These are phyloP conservation scores for Erythrophleum ivorense DNA, from an alignment of 331 rosid species.

Conservation along the genomic window DNA sequence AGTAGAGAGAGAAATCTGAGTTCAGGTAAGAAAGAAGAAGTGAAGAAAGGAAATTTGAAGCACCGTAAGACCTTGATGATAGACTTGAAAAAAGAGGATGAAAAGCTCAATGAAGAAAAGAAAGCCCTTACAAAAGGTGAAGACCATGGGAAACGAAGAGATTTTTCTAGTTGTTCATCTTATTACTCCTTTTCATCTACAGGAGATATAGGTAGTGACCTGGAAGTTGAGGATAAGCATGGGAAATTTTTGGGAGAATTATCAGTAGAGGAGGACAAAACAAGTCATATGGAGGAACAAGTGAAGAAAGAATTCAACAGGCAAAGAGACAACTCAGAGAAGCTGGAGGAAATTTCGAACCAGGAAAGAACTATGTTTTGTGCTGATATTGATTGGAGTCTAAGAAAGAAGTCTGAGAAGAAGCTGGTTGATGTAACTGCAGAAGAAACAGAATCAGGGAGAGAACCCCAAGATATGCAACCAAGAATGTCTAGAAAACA, in stretches of 20 bases:
- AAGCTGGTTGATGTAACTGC: constrained; percentile 48
- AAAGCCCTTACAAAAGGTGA: constrained; percentile 48
- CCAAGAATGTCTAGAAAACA: constrained; percentile 42
- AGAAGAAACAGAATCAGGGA: constrained; percentile 50
- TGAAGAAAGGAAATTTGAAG: constrained; percentile 44
- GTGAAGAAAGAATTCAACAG: constrained; percentile 49
- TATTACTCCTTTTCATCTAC: constrained; percentile 75
- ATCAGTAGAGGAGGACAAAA: constrained; percentile 49
- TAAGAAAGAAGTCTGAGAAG: constrained; percentile 77
- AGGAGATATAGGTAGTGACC: constrained; percentile 65
- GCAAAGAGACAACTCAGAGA: constrained; percentile 38
- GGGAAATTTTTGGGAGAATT: constrained; percentile 53
- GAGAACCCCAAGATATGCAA: constrained; percentile 51
- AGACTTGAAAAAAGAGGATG: constrained; percentile 52
- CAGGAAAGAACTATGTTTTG: constrained; percentile 45
- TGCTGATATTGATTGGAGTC: constrained; percentile 55
- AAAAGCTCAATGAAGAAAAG: constrained; percentile 42
- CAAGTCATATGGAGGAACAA: constrained; percentile 44
- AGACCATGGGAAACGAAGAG: constrained; percentile 51
- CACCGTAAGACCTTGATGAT: constrained; percentile 40
- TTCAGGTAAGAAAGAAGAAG: constrained; percentile 51
- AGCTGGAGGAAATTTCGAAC: constrained; percentile 35
- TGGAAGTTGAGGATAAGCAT: constrained; percentile 62
- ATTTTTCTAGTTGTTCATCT: constrained; percentile 81
- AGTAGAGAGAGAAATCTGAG: constrained; percentile 49